Conservation (phyloP, 108 stramenopile species). For the Cyclotella atomus region DNA sequence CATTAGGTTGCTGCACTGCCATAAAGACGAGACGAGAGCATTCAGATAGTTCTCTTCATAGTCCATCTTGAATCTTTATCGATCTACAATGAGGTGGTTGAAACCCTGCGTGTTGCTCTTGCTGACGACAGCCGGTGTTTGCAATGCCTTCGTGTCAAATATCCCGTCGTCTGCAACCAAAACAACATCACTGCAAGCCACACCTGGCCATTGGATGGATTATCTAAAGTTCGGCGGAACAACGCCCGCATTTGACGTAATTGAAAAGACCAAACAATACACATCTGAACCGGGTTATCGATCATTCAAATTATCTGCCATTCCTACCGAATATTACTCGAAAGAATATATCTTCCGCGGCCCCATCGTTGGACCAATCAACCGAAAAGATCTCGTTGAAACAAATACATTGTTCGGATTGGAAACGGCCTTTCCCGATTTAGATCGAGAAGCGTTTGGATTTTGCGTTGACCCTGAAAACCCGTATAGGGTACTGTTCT, state of each 20-base stretch:
- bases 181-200: not conserved
- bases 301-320: not conserved
- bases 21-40: too few relatives aligned
- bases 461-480: constrained; percentile 59
- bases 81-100: too few relatives aligned
- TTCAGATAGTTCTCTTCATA: too few relatives aligned
- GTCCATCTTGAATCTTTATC: too few relatives aligned
- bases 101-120: too few relatives aligned
- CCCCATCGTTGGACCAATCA: constrained; percentile 62
- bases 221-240: not conserved
- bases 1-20: too few relatives aligned
- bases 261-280: not conserved
- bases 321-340: not conserved
- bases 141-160: not conserved
- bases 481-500: constrained; percentile 56
- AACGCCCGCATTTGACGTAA: not conserved
- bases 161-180: too few relatives aligned
- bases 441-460: constrained; percentile 56
- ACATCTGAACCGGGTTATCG: constrained; percentile 4
- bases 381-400: constrained; percentile 50
- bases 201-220: not conserved
- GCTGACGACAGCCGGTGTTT: too few relatives aligned
- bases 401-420: constrained; percentile 42
- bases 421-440: constrained; percentile 58
- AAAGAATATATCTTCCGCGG: constrained; percentile 70